Evolutionary conservation across 1,284 basidiomycete species (phyloP), one percentile per base, ranked within the genome.

Genomic region (Sporisorium exsertum): DNA sequence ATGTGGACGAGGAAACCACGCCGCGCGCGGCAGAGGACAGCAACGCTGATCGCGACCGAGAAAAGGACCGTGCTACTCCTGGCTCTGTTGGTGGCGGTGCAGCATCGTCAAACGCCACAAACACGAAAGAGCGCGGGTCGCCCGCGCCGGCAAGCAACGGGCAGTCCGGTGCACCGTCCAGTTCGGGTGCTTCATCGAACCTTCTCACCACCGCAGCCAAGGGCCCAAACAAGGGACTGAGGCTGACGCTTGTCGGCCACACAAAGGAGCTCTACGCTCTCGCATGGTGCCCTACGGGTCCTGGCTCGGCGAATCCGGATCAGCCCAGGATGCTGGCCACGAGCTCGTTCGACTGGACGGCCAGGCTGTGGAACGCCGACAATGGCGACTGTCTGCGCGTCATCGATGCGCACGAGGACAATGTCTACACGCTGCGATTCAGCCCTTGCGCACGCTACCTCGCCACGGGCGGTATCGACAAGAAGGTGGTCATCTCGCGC

Each of bases 241-340:
- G 70, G 7, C 67, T 76, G 16, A 76, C 77, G 33, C 68, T 85
- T 2, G 50, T 60, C 2, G 84, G 84, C 13, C 84, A 85, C 67
- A 82, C 76, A 5, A 80, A 82, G 47, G 84, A 84, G 58, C 68
- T 85, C 26, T 84, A 84, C 50, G 78, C 83, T 33, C 55, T 84
- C 9, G 78, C 81, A 8, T 85, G 84, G 84, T 77, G 78, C 46
- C 80, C 81, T 0, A 78, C 77, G 2, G 80, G 80, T 5, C 78
- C 80, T 7, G 77, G 79, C 24, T 78, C 79, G 16, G 47, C 73
- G 4, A 64, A 82, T 18, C 72, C 78, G 22, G 68, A 73, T 12
- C 76, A 78, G 58, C 84, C 84, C 9, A 72, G 81, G n/a, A 78
- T 84, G 70, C 67, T 85, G 7, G 84, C 84, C 7, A 84, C 84